phyloP scores from a whole-genome alignment of 2,329 filamentous ascomycete genomes.

The Plectosphaerella cucumerina region DNA sequence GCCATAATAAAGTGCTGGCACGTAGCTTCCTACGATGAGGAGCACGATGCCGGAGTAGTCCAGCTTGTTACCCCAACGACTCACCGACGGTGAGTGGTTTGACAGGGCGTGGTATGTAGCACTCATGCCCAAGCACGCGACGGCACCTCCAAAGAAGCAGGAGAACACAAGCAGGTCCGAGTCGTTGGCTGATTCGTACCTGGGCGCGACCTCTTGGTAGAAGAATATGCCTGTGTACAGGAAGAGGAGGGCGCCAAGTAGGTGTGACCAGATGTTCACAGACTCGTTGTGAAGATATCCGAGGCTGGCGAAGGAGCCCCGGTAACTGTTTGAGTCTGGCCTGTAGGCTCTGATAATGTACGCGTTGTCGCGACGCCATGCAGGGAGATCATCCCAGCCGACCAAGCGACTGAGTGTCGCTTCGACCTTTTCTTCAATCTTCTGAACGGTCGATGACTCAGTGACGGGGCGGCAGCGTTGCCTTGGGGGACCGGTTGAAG shows the following conservation, averaged over 20 bases:
- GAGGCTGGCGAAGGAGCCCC: conserved; percentile 40
- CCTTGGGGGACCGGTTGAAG: no score
- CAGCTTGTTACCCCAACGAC: conserved; percentile 83
- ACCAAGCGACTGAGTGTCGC: conserved; percentile 32
- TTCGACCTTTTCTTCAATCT: conserved; percentile 35
- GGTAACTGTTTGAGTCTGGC: conserved; percentile 43
- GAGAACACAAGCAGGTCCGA: conserved; percentile 68
- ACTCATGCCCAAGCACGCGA: conserved; percentile 72
- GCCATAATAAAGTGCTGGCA: conserved; percentile 84
- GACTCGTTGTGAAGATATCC: conserved; percentile 56
- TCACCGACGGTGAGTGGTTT: conserved; percentile 77
- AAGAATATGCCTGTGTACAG: conserved; percentile 46
- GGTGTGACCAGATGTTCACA: conserved; percentile 61
- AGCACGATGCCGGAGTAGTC: conserved; percentile 94
- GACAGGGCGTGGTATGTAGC: conserved; percentile 79
- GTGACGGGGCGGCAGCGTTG: not conserved
- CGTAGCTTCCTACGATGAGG: conserved; percentile 86
- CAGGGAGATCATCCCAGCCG: conserved; percentile 54
- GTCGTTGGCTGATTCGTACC: conserved; percentile 58
- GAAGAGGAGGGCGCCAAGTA: conserved; percentile 61
- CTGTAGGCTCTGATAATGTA: conserved; percentile 54
- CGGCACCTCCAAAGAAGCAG: conserved; percentile 75
- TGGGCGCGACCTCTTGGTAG: conserved; percentile 54
- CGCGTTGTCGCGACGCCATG: conserved; percentile 57
- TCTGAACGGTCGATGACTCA: conserved; percentile 18